These are phyloP conservation scores for Grosmannia penicillata DNA, from an alignment of 2,329 filamentous ascomycete genomes.

Conservation along the genomic window DNA sequence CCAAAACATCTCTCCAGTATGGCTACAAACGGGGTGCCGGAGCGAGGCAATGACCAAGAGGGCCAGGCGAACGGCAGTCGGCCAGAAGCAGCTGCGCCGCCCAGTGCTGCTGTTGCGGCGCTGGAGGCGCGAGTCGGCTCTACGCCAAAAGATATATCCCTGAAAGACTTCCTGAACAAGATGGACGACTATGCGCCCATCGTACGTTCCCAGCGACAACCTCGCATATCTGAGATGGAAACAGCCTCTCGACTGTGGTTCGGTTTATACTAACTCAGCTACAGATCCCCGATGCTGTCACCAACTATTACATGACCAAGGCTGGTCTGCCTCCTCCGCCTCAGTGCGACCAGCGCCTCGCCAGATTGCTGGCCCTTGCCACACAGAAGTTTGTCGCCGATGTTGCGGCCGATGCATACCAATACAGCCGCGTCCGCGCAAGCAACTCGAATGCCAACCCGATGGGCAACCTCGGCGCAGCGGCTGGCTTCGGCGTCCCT, in stretches of 20 bases:
- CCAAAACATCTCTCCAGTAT: neutral
- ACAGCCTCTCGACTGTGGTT: too few species aligned
- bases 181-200: conserved; percentile 99
- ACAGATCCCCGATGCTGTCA: conserved; percentile 96
- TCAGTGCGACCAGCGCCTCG: conserved; percentile 77
- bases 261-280: too few species aligned
- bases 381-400: conserved; percentile 98
- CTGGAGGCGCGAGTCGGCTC: conserved; percentile 5
- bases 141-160: conserved; percentile 77
- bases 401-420: conserved; percentile 92
- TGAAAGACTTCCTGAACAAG: conserved; percentile 85
- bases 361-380: conserved; percentile 87
- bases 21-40: conserved; percentile 6
- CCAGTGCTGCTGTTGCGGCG: neutral
- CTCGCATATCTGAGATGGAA: too few species aligned
- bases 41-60: conserved; percentile 2
- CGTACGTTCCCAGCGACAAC: conserved; percentile 41
- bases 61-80: conserved; percentile 6
- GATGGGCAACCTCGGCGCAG: conserved; percentile 71
- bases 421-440: conserved; percentile 91
- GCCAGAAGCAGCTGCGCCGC: neutral
- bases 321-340: conserved; percentile 87
- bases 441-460: conserved; percentile 71
- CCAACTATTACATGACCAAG: conserved; percentile 93
- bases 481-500: conserved; percentile 51